These are phyloP conservation scores for Sphagnum contortum DNA, from an alignment of 225 moss, liverwort and hornwort genomes.

Conservation along the genomic window DNA sequence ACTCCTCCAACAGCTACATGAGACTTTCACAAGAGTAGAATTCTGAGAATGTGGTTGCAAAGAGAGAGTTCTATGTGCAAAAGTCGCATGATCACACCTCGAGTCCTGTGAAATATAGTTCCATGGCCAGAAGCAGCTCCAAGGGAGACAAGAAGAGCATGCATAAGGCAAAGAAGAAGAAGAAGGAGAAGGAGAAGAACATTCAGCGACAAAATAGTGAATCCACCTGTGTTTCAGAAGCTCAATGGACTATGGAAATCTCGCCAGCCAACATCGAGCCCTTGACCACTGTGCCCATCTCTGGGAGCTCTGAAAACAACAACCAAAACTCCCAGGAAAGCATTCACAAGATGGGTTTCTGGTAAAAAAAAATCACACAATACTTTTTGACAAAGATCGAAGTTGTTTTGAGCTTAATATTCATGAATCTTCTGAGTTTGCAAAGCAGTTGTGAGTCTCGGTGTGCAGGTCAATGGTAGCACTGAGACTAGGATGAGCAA, in stretches of 20 bases:
- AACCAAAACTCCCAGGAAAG: too few relatives aligned
- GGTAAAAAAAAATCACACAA: too few relatives aligned
- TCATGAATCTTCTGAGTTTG: too few relatives aligned
- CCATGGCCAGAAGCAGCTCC: constrained; percentile 8
- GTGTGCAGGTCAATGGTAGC: too few relatives aligned
- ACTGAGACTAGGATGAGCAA: too few relatives aligned
- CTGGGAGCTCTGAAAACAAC: too few relatives aligned
- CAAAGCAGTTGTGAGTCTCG: too few relatives aligned
- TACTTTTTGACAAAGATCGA: too few relatives aligned
- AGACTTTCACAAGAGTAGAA: constrained; percentile 4
- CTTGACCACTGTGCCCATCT: too few relatives aligned
- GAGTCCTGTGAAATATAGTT: constrained; percentile 3
- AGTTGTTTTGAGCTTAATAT: too few relatives aligned
- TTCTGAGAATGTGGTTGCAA: background rate
- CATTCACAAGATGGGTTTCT: too few relatives aligned
- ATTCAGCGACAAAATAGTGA: background rate
- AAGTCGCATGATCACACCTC: constrained; percentile 4
- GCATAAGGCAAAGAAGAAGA: constrained; percentile 1
- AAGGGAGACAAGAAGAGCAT: constrained; percentile 7
- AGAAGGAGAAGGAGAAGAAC: constrained; percentile 2
- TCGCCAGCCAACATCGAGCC: constrained; percentile 8
- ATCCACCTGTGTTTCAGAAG: constrained; percentile 8
- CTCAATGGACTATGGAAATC: constrained; percentile 6
- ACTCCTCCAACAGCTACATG: constrained; percentile 13
- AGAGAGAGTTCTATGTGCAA: too few relatives aligned